phyloP scores from a whole-genome alignment of 495 filamentous ascomycete genomes.

The Penicillium pulvis region DNA sequence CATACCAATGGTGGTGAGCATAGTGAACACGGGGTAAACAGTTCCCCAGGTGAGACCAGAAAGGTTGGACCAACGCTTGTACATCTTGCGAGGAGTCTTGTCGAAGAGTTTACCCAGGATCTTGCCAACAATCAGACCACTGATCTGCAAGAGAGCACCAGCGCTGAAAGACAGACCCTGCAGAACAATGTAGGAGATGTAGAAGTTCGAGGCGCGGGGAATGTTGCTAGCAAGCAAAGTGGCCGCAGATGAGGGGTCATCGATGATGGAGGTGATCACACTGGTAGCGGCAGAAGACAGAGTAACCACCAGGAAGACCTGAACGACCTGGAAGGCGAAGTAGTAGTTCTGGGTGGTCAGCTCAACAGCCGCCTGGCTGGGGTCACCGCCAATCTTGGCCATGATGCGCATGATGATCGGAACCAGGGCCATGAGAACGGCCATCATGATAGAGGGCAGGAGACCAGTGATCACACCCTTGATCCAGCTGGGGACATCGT shows the following conservation, averaged over 20 bases:
- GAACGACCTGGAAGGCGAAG: conserved; percentile 93
- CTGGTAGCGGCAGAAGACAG: conserved; percentile 66
- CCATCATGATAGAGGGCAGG: conserved; percentile 75
- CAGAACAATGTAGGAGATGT: conserved; percentile 91
- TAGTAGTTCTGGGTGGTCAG: conserved; percentile 88
- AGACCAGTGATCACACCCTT: conserved; percentile 84
- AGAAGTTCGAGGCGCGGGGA: conserved; percentile 87
- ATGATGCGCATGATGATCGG: conserved; percentile 82
- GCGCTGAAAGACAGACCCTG: conserved; percentile 87
- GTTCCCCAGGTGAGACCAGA: conserved; percentile 81
- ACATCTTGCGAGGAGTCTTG: conserved; percentile 75
- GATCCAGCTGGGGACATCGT: conserved; percentile 67
- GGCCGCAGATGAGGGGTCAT: conserved; percentile 61
- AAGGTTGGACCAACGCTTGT: conserved; percentile 65
- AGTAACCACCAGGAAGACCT: conserved; percentile 91
- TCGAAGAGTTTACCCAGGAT: conserved; percentile 74
- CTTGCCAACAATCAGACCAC: conserved; percentile 74
- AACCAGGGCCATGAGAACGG: conserved; percentile 86
- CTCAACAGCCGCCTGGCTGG: conserved; percentile 77
- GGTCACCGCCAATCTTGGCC: conserved; percentile 79
- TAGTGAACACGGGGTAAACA: conserved; percentile 81
- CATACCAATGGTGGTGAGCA: conserved; percentile 75
- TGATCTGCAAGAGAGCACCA: conserved; percentile 72
- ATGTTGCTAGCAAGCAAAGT: conserved; percentile 71
- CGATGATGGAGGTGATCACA: conserved; percentile 59